These are phyloP conservation scores for Trichoderma sp. DNA, from an alignment of 2,329 filamentous ascomycete species.

Conservation along the genomic window DNA sequence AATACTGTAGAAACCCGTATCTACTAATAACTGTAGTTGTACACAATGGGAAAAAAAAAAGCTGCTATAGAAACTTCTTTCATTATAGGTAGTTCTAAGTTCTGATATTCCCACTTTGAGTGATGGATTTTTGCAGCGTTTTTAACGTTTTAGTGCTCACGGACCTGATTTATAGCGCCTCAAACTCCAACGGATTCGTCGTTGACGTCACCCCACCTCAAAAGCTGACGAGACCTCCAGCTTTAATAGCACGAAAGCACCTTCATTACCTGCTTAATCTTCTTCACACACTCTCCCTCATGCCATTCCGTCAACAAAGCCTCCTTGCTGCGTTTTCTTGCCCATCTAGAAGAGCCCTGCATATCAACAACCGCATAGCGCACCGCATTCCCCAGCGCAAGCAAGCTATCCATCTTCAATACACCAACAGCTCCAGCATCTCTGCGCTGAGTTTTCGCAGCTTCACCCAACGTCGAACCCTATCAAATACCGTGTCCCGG, in stretches of 20 bases:
- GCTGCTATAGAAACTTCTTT: background rate
- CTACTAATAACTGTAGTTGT: background rate
- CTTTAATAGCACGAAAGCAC: background rate
- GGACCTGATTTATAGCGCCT: background rate
- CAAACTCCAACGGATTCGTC: background rate
- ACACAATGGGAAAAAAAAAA: background rate
- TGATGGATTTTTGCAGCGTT: background rate
- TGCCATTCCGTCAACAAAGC: background rate
- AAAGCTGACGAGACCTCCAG: background rate
- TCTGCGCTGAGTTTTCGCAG: background rate
- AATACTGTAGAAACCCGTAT: background rate
- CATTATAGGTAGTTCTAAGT: background rate
- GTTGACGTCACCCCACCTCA: slow-evolving; percentile 19
- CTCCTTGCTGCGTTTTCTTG: background rate
- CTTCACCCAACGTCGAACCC: slow-evolving; percentile 20
- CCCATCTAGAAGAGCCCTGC: background rate
- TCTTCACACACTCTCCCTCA: background rate
- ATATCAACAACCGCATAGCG: background rate
- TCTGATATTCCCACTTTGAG: background rate
- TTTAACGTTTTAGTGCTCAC: background rate
- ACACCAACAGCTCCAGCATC: too few relatives aligned
- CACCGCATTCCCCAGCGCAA: background rate
- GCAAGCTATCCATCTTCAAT: background rate
- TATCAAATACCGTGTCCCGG: slow-evolving; percentile 27
- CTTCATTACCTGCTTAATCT: background rate